A percentile compares a stretch with the other conserved stretches of the same genome.
Conservation (phyloP, 2,329 filamentous ascomycete species). For the Scedosporium minutisporum region DNA sequence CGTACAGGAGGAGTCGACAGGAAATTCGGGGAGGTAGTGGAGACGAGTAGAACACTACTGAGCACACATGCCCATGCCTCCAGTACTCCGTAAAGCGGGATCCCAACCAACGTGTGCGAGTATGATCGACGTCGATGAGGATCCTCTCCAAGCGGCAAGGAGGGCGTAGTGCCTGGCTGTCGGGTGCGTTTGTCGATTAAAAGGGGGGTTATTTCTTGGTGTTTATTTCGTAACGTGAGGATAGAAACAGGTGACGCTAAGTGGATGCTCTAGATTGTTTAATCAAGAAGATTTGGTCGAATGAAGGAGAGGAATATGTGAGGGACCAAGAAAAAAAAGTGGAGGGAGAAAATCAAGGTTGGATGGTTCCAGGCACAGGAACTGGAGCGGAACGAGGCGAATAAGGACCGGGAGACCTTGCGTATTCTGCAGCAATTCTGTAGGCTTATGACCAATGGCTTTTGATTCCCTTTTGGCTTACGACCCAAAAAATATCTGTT, state of each 20-base stretch:
- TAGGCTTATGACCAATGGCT: no score
- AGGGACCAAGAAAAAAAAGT: conserved; percentile 1
- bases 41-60: not conserved
- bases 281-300: not conserved
- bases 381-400: no score
- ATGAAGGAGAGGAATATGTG: not conserved
- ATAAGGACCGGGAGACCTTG: no score
- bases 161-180: not conserved
- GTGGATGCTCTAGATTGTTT: not conserved
- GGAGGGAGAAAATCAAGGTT: not conserved
- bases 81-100: not conserved
- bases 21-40: not conserved
- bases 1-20: not conserved
- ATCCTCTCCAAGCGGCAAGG: not conserved
- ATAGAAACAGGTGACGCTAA: not conserved
- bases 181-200: not conserved
- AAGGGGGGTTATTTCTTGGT: not conserved
- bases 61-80: not conserved
- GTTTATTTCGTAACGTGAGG: not conserved
- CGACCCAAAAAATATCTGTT: no score
- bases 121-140: conserved; percentile 1
- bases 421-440: no score
- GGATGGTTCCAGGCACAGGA: not conserved
- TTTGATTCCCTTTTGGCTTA: no score
- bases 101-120: not conserved